Base-by-base conservation (phyloP, 2,329 filamentous ascomycete genomes). In the Capronia americana region DNA sequence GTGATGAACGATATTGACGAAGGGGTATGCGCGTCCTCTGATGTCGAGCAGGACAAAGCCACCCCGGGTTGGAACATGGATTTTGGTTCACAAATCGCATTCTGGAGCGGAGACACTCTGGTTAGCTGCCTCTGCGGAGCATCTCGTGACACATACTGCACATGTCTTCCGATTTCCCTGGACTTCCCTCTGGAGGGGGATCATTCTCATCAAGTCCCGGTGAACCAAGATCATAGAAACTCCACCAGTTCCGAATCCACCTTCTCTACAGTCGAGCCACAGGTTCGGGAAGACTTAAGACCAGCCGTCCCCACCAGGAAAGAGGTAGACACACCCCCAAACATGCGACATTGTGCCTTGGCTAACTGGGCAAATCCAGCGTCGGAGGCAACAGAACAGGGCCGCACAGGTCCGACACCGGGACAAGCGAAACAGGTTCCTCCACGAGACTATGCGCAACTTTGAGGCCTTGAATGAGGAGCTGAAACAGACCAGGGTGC, bases 401-500 rank as follows among this genome's bases (percentile, higher is more conserved):
- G 60, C 60, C 20, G 60, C 60, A 26, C 60, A 62, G 23, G 50
- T 56, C 44, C 60, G 60, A 32, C 60, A 56, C 55, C 60, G 60
- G 48, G 50, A 62, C 24, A 62, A 62, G 28, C 50, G 60, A 41
- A 62, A 62, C 34, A 51, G 60, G 10, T 62, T 62, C 44, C 60
- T 62, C 26, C 60, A 56, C n/a, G 60, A 62, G 10, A 62, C 60
- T 17, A 20, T 62, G 34, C 60, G 60, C 38, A 62, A 34, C 44
- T 28, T 62, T 20, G 60, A 62, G 51, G 23, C 60, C 12, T n/a
- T 62, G 32, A 62, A 32, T 14, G 60, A 62, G 34, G 60, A 62
- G 34, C n/a, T 62, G 34, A 56, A 48, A 7, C 60, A 62, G 51
- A 56, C 60, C 28, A 46, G 28, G 24, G 51, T 38, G 7, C 60